phyloP scores from a whole-genome alignment of 352 stramenopile genomes.

The Globisporangium middletonii region DNA sequence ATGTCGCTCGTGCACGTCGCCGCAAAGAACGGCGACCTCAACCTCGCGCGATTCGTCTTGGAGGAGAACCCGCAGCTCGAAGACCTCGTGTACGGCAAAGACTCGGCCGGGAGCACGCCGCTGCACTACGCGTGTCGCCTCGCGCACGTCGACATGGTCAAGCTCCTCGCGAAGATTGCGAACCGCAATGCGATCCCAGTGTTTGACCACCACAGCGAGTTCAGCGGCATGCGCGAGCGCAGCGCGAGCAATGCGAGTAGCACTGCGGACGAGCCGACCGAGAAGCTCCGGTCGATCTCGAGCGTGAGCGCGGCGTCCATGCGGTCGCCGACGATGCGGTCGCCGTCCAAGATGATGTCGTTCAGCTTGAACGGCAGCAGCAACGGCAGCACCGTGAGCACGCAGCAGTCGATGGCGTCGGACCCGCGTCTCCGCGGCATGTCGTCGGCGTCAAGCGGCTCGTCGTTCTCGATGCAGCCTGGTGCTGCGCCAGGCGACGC shows the following conservation, averaged over 20 bases:
- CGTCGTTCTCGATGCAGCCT: constrained; percentile 56
- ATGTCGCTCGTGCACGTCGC: constrained; percentile 88
- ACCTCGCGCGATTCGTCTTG: constrained; percentile 75
- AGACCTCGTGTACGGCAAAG: constrained; percentile 79
- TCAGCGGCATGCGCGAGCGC: constrained; percentile 32
- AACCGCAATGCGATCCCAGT: constrained; percentile 73
- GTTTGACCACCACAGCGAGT: constrained; percentile 31
- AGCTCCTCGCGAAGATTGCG: constrained; percentile 75
- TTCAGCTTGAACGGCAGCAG: constrained; percentile 4
- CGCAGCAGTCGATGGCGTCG: constrained; percentile 7
- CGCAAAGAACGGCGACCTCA: constrained; percentile 81
- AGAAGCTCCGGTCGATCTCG: constrained; percentile 62
- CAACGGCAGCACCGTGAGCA: constrained; percentile 4
- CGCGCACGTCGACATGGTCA: constrained; percentile 81
- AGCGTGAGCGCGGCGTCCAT: constrained; percentile 35
- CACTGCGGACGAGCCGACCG: constrained; percentile 29
- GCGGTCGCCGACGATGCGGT: constrained; percentile 50
- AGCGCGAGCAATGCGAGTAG: constrained; percentile 68
- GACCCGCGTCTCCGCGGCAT: constrained; percentile 31
- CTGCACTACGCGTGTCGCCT: constrained; percentile 79
- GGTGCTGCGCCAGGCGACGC: constrained; percentile 48
- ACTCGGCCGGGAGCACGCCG: constrained; percentile 71
- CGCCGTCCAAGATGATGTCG: constrained; percentile 22
- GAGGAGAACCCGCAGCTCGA: constrained; percentile 80
- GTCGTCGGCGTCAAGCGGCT: constrained; percentile 22